Conservation (phyloP, 306 rosid genomes). For the Pyrus pyrifolia region DNA sequence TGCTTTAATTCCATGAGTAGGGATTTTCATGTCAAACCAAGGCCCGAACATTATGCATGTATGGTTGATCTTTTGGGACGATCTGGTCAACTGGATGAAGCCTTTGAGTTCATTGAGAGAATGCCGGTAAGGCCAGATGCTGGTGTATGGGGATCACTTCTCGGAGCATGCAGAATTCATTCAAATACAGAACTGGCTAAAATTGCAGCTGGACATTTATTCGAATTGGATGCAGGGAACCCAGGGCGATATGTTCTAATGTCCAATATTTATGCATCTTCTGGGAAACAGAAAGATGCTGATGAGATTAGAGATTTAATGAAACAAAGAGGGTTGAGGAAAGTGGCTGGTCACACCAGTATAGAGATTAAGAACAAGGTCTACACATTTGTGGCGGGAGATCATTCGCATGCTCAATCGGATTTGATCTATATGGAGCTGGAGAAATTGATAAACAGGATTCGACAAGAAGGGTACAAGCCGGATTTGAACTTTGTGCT, state of each 20-base stretch:
- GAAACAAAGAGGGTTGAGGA: conserved; percentile 35
- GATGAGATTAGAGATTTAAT: conserved; percentile 28
- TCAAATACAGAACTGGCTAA: conserved; percentile 35
- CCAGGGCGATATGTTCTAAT: conserved; percentile 37
- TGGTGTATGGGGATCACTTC: conserved; percentile 43
- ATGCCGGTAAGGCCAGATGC: conserved; percentile 39
- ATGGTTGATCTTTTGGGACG: conserved; percentile 51
- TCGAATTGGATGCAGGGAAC: conserved; percentile 31
- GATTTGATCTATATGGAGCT: conserved; percentile 26
- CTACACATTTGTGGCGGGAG: conserved; percentile 40
- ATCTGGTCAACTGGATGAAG: conserved; percentile 30
- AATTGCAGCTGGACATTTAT: conserved; percentile 25
- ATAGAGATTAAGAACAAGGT: conserved; percentile 31
- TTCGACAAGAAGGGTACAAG: conserved; percentile 28
- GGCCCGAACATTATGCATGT: conserved; percentile 36
- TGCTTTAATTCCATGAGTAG: conserved; percentile 35
- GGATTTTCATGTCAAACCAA: conserved; percentile 28
- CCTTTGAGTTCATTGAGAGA: conserved; percentile 26
- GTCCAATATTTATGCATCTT: conserved; percentile 36
- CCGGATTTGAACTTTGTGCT: conserved; percentile 32
- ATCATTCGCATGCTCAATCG: conserved; percentile 22
- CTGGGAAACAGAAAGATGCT: conserved; percentile 24
- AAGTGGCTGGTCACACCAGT: conserved; percentile 29
- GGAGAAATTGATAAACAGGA: conserved; percentile 28
- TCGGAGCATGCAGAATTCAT: conserved; percentile 39